Base-by-base conservation (phyloP, 768 basidiomycete genomes). In the Kwoniella sp. region DNA sequence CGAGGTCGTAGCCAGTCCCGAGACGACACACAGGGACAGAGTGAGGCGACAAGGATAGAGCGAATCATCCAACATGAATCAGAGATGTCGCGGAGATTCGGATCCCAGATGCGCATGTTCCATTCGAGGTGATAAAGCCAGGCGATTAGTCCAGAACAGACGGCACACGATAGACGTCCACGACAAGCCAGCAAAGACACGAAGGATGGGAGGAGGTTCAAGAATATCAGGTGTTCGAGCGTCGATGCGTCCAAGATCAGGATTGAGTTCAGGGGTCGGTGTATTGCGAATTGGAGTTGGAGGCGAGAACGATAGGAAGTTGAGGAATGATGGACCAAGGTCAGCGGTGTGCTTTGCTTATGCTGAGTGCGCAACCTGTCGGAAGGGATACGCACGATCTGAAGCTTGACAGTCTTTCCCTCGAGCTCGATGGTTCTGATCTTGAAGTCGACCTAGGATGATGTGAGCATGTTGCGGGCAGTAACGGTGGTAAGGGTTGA, bases 391-490 rank as follows among this genome's bases (percentile, higher is more conserved):
- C 88, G 61, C 62, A 93, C 92, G 75, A 99, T 98, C 76, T 99
- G 93, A 17, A 99, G 82, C 77, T 99, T 99, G 73, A 98, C 90
- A 29, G 88, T 85, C 79, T 96, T 98, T 37, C 93, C 93, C 64
- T 99, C 93, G 39, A 99, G 82, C 75, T 99, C 92, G 72, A 99
- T 98, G 41, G 92, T 98, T 26, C 93, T 85, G 77, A 99, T 99
- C 86, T 71, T 71, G 62, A 63, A 64, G 38, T 64, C 62, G 27
- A 61, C 60, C 59, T 59, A 20, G 22, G n/a, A n/a, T 26, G 22
- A 31, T 57, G 39, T 54, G 11, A 42, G 50, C 36, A 37, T 22
- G 19, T 26, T 15, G 23, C 32, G 22, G 22, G 10, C 15, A n/a
- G 14, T 22, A 2, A 10, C 19, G 27, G 22, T 12, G 19, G 23